Percentiles rank a stretch among this genome's conserved stretches.
These are phyloP conservation scores for Eutrema japonicum DNA, from an alignment of 345 rosid species.

Conservation along the genomic window DNA sequence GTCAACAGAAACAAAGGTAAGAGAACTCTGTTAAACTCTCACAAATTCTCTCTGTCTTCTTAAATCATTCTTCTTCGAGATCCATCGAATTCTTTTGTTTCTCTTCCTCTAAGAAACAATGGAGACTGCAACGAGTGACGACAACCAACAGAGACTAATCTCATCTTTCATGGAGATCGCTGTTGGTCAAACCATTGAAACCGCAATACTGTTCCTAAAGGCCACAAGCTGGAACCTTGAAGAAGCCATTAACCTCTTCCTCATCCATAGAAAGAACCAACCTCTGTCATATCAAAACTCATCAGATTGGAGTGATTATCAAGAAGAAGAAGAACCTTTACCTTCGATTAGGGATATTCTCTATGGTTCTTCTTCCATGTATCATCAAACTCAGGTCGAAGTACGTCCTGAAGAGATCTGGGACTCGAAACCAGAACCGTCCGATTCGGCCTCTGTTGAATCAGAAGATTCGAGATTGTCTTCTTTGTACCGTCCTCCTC, in stretches of 20 bases:
- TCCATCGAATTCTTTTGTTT: background rate
- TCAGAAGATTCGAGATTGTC: constrained; percentile 39
- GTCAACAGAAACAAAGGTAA: background rate
- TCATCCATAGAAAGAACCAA: background rate
- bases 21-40: background rate
- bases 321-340: background rate
- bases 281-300: too few relatives aligned
- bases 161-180: constrained; percentile 85
- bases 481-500: constrained; percentile 74
- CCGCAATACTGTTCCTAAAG: constrained; percentile 70
- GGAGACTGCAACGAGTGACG: background rate
- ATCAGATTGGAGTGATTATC: too few relatives aligned
- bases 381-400: background rate
- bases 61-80: background rate
- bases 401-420: background rate
- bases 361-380: background rate
- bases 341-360: background rate
- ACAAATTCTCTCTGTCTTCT: background rate
- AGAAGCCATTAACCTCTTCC: constrained; percentile 19
- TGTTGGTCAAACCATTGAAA: constrained; percentile 65
- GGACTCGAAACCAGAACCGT: background rate
- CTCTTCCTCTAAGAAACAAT: constrained; percentile 2
- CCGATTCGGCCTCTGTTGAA: background rate
- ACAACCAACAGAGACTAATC: constrained; percentile 53
- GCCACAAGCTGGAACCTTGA: constrained; percentile 37